Evolutionary conservation across 495 filamentous ascomycete species (phyloP), one percentile per base, ranked within the genome.

Genomic region (Penicillium maclennaniae): DNA sequence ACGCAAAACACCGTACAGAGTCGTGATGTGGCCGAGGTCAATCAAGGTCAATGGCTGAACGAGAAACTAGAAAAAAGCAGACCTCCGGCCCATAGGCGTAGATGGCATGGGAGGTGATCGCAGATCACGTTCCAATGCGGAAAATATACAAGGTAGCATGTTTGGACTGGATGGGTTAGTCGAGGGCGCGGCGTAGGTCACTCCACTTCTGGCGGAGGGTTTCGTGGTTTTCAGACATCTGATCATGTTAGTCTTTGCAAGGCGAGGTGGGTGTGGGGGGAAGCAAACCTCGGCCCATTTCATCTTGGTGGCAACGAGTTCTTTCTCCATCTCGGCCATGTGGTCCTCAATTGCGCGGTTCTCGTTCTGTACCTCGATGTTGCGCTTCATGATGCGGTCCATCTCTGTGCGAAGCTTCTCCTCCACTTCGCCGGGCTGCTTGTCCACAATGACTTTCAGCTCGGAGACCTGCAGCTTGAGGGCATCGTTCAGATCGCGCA

Each of bases 301-400:
- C 91, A 99, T 89, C 80, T 99, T 99, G 1, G 91, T 91, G 60
- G 87, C 81, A 52, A 99, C 95, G 43, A 99, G 72, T 61, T 86
- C 84, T 70, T 92, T 91, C 77, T 97, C 93, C 81, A 99, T 93
- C 51, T 97, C 93, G 27, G 82, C 81, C 81, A 95, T 83, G 63
- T 89, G 86, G 70, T 96, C 95, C 67, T 96, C 91, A 60, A 99
- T 75, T 31, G 74, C 78, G 47, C 87, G 80, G 59, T 97, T 97
- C 75, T 96, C 91, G 45, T 95, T 91, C 63, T 97, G 92, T 16
- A 97, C 92, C 61, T 95, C 92, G 25, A 87, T 79, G 63, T 97
- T 97, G 49, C 91, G 83, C 67, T 89, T 83, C 85, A 97, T 92
- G 61, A 97, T 83, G 14, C 87, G 82, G 27, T 96, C 92, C 79